phyloP scores from a whole-genome alignment of 768 basidiomycete genomes.

The Leccinum disarticulatum region DNA sequence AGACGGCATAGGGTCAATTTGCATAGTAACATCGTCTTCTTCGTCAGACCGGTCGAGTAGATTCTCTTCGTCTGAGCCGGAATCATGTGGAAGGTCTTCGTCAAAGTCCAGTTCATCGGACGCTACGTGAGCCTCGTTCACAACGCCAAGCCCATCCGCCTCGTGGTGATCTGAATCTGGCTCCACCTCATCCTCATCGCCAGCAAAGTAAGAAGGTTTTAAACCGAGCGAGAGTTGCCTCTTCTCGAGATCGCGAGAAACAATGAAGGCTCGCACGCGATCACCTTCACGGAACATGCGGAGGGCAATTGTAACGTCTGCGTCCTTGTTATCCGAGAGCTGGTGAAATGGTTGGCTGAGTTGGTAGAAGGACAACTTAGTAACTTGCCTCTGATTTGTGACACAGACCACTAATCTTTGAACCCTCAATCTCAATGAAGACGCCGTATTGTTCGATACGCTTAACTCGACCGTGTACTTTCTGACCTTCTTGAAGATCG shows the following conservation, averaged over 20 bases:
- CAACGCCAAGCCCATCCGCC: slow-evolving; percentile 32
- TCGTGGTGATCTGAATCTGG: slow-evolving; percentile 28
- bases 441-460: slow-evolving; percentile 85
- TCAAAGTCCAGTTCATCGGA: slow-evolving; percentile 23
- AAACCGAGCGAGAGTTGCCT: slow-evolving; percentile 79
- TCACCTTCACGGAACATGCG: slow-evolving; percentile 86
- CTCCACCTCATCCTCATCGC: slow-evolving; percentile 50
- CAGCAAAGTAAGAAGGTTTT: slow-evolving; percentile 84
- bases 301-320: slow-evolving; percentile 75
- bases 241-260: slow-evolving; percentile 72
- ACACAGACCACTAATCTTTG: slow-evolving; percentile 85
- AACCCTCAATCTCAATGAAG: slow-evolving; percentile 88
- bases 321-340: slow-evolving; percentile 86
- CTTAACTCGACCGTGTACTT: slow-evolving; percentile 76
- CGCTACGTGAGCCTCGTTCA: slow-evolving; percentile 26
- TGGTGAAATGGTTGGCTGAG: slow-evolving; percentile 31
- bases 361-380: not conserved
- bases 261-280: slow-evolving; percentile 74
- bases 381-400: slow-evolving; percentile 83
- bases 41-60: slow-evolving; percentile 11
- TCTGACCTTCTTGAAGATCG: slow-evolving; percentile 77
- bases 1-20: slow-evolving; percentile 6
- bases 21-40: slow-evolving; percentile 22
- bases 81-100: slow-evolving; percentile 7
- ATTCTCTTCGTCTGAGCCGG: slow-evolving; percentile 24